These are phyloP conservation scores for Zarea fungicola DNA, from an alignment of 2,329 filamentous ascomycete species.

Conservation along the genomic window DNA sequence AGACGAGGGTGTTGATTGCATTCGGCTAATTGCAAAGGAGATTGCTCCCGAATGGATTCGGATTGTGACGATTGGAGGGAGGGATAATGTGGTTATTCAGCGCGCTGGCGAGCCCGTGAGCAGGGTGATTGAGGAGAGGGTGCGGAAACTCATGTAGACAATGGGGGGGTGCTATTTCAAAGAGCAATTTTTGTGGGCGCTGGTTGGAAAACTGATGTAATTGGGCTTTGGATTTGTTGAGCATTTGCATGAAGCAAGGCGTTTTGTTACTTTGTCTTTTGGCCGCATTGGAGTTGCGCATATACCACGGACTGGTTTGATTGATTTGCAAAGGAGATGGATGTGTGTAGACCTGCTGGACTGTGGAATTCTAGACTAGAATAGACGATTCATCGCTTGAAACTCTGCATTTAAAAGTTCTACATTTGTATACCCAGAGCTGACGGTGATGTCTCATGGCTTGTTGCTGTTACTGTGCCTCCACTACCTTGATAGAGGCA, in stretches of 20 bases:
- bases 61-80: slow-evolving; percentile 45
- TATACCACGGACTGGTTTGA: slow-evolving; percentile 1
- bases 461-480: too few species aligned
- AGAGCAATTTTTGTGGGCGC: too few species aligned
- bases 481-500: too few species aligned
- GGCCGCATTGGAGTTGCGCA: neutral
- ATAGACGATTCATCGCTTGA: too few species aligned
- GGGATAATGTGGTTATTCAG: slow-evolving; percentile 55
- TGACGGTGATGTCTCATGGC: too few species aligned
- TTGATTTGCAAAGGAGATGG: too few species aligned
- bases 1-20: slow-evolving; percentile 46
- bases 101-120: slow-evolving; percentile 36
- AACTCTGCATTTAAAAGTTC: too few species aligned
- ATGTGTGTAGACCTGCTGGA: too few species aligned
- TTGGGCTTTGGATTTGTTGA: slow-evolving; percentile 4
- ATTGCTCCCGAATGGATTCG: slow-evolving; percentile 53
- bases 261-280: neutral
- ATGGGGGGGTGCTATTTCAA: slow-evolving; percentile 10
- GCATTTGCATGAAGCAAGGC: slow-evolving; percentile 9
- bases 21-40: slow-evolving; percentile 48
- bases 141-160: slow-evolving; percentile 29
- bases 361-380: too few species aligned
- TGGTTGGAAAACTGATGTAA: neutral
- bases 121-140: slow-evolving; percentile 31
- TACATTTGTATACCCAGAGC: too few species aligned